Evolutionary conservation across 805 yeast species (phyloP).

Genomic region (Starmera dryadoides): DNA sequence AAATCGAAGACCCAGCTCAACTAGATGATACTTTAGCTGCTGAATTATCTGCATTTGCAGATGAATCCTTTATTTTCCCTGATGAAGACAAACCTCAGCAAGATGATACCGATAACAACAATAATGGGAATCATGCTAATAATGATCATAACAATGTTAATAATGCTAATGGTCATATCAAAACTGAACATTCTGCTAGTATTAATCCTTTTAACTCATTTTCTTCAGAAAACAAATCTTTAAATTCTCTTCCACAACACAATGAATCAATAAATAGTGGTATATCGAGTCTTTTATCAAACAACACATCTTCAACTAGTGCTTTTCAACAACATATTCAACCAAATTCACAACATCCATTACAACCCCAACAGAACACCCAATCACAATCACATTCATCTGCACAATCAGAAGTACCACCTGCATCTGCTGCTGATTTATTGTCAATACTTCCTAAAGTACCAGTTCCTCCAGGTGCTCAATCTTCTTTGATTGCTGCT

Average conservation of each 20-base stretch:
- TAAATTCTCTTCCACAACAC: neutral
- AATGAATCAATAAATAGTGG: neutral
- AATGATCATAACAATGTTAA: constrained; percentile 3
- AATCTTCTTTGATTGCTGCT: constrained; percentile 50
- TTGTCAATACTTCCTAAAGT: constrained; percentile 47
- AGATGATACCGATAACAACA: constrained; percentile 6
- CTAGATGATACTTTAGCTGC: constrained; percentile 48
- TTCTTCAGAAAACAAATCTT: neutral
- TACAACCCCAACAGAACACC: constrained; percentile 1
- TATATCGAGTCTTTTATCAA: neutral
- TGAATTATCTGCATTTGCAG: constrained; percentile 78
- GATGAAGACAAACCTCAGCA: constrained; percentile 66
- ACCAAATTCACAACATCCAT: neutral
- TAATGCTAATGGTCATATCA: neutral
- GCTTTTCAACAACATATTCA: neutral
- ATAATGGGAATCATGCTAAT: constrained; percentile 8
- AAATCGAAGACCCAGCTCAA: constrained; percentile 31
- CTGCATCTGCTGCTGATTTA: constrained; percentile 23
- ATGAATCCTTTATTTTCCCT: constrained; percentile 72
- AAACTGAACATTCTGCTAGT: neutral
- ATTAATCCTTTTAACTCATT: neutral
- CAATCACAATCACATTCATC: constrained; percentile 6
- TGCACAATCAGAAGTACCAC: constrained; percentile 4
- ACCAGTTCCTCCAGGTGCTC: constrained; percentile 70
- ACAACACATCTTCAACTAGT: neutral